Percentiles rank a stretch among this genome's conserved stretches.
Evolutionary conservation across 768 basidiomycete species (phyloP).

Genomic region (Jaapia argillacea): DNA sequence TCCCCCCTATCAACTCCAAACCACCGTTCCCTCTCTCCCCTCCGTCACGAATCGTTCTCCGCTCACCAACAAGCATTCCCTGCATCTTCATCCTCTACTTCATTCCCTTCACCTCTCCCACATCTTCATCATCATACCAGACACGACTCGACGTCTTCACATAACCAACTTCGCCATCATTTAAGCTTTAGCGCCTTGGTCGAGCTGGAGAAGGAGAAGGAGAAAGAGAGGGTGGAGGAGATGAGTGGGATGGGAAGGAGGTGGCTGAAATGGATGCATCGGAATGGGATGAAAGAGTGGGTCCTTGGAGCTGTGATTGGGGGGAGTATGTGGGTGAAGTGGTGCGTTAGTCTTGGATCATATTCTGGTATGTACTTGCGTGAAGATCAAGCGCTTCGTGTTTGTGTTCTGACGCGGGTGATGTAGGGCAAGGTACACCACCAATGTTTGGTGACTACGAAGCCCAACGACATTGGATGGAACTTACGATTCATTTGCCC

Average conservation of each 20-base stretch:
- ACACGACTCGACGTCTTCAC: slow-evolving; percentile 13
- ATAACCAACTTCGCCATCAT: slow-evolving; percentile 10
- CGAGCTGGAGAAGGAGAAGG: slow-evolving; percentile 22
- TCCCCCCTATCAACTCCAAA: neutral
- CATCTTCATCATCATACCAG: slow-evolving; percentile 25
- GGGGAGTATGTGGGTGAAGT: slow-evolving; percentile 49
- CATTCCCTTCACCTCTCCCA: slow-evolving; percentile 39
- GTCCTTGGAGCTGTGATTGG: slow-evolving; percentile 48
- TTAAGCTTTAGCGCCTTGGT: slow-evolving; percentile 37
- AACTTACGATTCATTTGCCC: slow-evolving; percentile 73
- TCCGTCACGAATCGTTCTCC: neutral
- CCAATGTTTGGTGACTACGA: slow-evolving; percentile 92
- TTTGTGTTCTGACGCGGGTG: neutral
- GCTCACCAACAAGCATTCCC: neutral
- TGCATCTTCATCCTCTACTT: slow-evolving; percentile 28
- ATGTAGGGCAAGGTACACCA: slow-evolving; percentile 53
- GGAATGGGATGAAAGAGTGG: slow-evolving; percentile 46
- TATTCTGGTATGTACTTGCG: slow-evolving; percentile 63
- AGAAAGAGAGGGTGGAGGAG: slow-evolving; percentile 14
- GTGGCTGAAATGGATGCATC: slow-evolving; percentile 79
- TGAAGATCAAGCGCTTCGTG: neutral
- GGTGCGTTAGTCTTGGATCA: slow-evolving; percentile 60
- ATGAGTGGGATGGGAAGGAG: slow-evolving; percentile 39
- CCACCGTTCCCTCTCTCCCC: neutral
- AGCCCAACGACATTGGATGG: slow-evolving; percentile 95